Evolutionary conservation across 768 basidiomycete species (phyloP), one percentile per base, ranked within the genome.

Genomic region (Leucogyrophana mollusca): DNA sequence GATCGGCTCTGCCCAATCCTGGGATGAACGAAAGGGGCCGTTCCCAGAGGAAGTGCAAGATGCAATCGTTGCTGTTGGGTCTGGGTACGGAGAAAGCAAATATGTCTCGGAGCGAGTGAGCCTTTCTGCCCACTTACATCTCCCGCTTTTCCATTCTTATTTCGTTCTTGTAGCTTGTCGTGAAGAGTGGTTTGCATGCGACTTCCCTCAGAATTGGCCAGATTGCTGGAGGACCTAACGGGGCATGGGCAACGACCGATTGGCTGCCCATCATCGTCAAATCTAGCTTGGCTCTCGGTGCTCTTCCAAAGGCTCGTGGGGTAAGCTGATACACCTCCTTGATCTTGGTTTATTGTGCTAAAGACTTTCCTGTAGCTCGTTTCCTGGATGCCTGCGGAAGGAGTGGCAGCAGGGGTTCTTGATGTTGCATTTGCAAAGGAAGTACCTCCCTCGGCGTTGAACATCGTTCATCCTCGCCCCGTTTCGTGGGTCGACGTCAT

Each of bases 381-480:
- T 2, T 64, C 66, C 13, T 74, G 73, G 73, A 39, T 73, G 10
- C 61, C 65, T 7, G 57, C 68, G 32, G 58, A 72, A 35, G 62
- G 63, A n/a, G 70, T 70, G 1, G 57, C 67, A 0, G 45, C 49
- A 13, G 46, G 64, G 24, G 53, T 72, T 10, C 30, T 68, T 7
- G 70, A 73, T 45, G 51, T 69, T 7, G 65, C 63, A 1, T 58
- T 69, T 36, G 34, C 53, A 5, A 23, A 37, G 25, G 43, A 55
- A 6, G 36, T 42, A 9, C 47, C 46, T 0, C 63, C 66, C 2
- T 44, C 49, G 18, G 59, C 59, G 4, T 49, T 69, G 22, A 72
- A 74, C 51, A 40, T 73, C 10, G 68, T 69, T 2, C 70, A 73
- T 55, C 71, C 73, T 1, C 58, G 55, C 9, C 64, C 66, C 2